These are phyloP conservation scores for Sanguinoderma infundibulare DNA, from an alignment of 1,284 basidiomycete species.

Conservation along the genomic window DNA sequence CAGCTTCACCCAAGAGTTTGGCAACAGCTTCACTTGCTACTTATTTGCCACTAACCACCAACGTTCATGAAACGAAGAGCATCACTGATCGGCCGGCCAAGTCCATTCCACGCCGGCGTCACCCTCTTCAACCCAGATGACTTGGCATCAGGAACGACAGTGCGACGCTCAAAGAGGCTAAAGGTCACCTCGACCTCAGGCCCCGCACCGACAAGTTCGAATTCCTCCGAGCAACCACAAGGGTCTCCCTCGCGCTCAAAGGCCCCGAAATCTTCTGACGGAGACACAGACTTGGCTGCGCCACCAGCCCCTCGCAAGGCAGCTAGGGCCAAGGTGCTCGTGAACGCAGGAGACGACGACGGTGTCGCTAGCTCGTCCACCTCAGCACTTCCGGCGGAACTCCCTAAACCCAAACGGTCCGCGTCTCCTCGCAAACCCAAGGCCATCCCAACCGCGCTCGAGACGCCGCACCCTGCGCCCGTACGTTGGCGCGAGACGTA, in stretches of 20 bases:
- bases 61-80: slow-evolving; percentile 18
- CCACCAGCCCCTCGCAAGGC: background rate
- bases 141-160: background rate
- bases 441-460: slow-evolving; percentile 57
- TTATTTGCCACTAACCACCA: too few species aligned
- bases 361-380: background rate
- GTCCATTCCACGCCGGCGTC: slow-evolving; percentile 20
- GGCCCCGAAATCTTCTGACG: background rate
- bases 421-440: slow-evolving; percentile 47
- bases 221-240: too few species aligned
- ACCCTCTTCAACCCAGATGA: slow-evolving; percentile 20
- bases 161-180: slow-evolving; percentile 19
- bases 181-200: background rate
- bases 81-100: slow-evolving; percentile 9
- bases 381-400: background rate
- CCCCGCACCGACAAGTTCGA: background rate
- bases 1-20: too few species aligned
- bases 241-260: background rate
- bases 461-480: slow-evolving; percentile 76
- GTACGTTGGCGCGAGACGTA: slow-evolving; percentile 78
- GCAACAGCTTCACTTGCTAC: too few species aligned
- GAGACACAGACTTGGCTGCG: too few species aligned
- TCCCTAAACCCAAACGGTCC: slow-evolving; percentile 14
- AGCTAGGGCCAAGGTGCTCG: background rate
- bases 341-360: slow-evolving; percentile 6